Conservation (phyloP, 441 rosid genomes). For the Isatis lusitanica region DNA sequence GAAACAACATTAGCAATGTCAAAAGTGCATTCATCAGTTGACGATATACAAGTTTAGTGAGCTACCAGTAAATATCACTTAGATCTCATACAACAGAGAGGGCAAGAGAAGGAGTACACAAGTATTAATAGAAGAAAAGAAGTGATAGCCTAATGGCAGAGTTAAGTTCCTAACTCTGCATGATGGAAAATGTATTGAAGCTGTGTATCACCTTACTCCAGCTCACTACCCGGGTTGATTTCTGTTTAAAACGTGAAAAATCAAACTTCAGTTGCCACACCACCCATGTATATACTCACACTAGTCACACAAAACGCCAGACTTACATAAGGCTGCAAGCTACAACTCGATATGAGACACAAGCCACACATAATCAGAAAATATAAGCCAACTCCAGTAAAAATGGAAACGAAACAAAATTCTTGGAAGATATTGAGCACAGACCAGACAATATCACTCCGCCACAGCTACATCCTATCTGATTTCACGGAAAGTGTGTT, state of each 20-base stretch:
- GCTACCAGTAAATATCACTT: slow-evolving; percentile 24
- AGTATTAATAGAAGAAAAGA: slow-evolving; percentile 11
- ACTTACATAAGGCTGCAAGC: neutral
- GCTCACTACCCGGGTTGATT: slow-evolving; percentile 34
- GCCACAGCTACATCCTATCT: slow-evolving; percentile 6
- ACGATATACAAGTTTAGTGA: neutral
- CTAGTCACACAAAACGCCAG: slow-evolving; percentile 16
- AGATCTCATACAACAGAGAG: slow-evolving; percentile 30
- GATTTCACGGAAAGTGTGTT: neutral
- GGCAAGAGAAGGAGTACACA: slow-evolving; percentile 10
- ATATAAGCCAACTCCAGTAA: neutral
- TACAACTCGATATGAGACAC: slow-evolving; percentile 12
- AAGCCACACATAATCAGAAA: neutral
- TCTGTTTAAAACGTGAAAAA: slow-evolving; percentile 35
- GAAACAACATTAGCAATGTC: slow-evolving; percentile 13
- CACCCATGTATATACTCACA: slow-evolving; percentile 23
- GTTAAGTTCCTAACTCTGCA: slow-evolving; percentile 39
- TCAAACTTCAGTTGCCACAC: slow-evolving; percentile 31
- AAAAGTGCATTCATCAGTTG: slow-evolving; percentile 1
- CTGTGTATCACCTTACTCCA: slow-evolving; percentile 41
- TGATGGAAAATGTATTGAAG: slow-evolving; percentile 38
- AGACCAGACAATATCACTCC: neutral
- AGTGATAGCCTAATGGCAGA: slow-evolving; percentile 31
- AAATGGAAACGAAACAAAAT: neutral
- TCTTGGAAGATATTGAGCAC: neutral